These are phyloP conservation scores for Teratosphaeria pseudoeucalypti DNA, from an alignment of 2,329 filamentous ascomycete species.

Conservation along the genomic window DNA sequence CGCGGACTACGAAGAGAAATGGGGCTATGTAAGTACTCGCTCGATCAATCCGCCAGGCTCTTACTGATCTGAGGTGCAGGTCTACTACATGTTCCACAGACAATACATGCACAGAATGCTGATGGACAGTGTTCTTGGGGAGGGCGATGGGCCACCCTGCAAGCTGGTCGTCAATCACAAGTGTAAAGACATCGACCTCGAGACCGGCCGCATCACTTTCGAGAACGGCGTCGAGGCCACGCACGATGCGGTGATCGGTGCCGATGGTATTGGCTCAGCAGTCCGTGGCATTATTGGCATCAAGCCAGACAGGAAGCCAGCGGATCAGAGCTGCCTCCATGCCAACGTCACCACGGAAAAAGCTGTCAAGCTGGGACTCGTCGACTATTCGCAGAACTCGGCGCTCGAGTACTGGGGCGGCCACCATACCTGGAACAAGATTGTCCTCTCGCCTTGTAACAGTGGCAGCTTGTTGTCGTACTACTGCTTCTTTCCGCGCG, in stretches of 20 bases:
- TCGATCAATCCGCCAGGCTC: background rate
- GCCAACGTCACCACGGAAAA: conserved; percentile 53
- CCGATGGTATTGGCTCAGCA: conserved; percentile 58
- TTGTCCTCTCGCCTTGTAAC: conserved; percentile 60
- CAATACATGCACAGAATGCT: conserved; percentile 61
- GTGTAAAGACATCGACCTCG: conserved; percentile 40
- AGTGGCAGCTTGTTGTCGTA: conserved; percentile 55
- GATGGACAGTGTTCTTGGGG: conserved; percentile 46
- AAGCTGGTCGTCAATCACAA: conserved; percentile 47
- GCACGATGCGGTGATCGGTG: conserved; percentile 54
- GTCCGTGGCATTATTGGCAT: conserved; percentile 56
- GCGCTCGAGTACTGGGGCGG: conserved; percentile 64
- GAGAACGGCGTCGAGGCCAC: conserved; percentile 39
- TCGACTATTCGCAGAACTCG: conserved; percentile 50
- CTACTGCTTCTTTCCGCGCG: conserved; percentile 59
- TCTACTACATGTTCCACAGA: conserved; percentile 59
- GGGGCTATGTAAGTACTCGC: conserved; percentile 44
- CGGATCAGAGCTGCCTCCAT: conserved; percentile 53
- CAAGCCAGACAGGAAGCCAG: conserved; percentile 47
- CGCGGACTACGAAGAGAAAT: conserved; percentile 53
- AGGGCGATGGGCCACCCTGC: conserved; percentile 45
- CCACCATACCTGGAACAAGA: conserved; percentile 54
- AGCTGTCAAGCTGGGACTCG: conserved; percentile 48
- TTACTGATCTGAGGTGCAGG: background rate
- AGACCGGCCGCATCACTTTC: conserved; percentile 38